phyloP scores from a whole-genome alignment of 139 green algal genomes.

The Micromonas commoda region DNA sequence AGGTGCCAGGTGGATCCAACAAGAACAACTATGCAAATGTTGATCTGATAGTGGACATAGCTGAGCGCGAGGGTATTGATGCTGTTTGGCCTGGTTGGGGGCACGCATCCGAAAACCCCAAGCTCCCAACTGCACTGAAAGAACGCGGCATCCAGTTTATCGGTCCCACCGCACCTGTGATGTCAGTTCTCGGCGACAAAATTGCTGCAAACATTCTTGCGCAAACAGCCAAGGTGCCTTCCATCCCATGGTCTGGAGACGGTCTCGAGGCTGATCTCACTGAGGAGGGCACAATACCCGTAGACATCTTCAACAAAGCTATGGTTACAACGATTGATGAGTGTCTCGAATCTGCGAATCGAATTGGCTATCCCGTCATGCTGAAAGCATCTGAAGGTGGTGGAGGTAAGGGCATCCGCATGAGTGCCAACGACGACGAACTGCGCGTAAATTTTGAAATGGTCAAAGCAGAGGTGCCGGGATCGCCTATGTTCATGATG shows the following conservation, averaged over 20 bases:
- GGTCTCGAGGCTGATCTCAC: conserved; percentile 22
- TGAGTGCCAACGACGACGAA: conserved; percentile 54
- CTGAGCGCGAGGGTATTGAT: conserved; percentile 23
- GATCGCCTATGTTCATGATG: conserved; percentile 91
- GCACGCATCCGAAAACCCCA: conserved; percentile 87
- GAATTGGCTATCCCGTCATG: conserved; percentile 91
- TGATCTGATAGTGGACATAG: conserved; percentile 63
- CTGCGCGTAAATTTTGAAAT: conserved; percentile 35
- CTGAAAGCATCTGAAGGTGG: conserved; percentile 93
- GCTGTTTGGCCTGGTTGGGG: conserved; percentile 55
- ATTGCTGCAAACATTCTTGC: conserved; percentile 87
- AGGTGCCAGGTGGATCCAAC: conserved; percentile 86
- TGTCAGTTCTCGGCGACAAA: conserved; percentile 93
- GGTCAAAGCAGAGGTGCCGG: conserved; percentile 88
- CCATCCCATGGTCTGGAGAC: conserved; percentile 76
- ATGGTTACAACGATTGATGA: conserved; percentile 78
- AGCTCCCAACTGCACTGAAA: conserved; percentile 69
- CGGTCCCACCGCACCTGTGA: conserved; percentile 62
- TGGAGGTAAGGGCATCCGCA: conserved; percentile 93
- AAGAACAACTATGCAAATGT: conserved; percentile 98
- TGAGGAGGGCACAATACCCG: conserved; percentile 28
- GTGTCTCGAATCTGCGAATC: conserved; percentile 37
- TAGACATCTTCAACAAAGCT: conserved; percentile 32
- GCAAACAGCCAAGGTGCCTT: conserved; percentile 83
- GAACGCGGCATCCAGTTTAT: conserved; percentile 74